Evolutionary conservation across 2,329 filamentous ascomycete species (phyloP).

Genomic region (Lachnellula suecica): DNA sequence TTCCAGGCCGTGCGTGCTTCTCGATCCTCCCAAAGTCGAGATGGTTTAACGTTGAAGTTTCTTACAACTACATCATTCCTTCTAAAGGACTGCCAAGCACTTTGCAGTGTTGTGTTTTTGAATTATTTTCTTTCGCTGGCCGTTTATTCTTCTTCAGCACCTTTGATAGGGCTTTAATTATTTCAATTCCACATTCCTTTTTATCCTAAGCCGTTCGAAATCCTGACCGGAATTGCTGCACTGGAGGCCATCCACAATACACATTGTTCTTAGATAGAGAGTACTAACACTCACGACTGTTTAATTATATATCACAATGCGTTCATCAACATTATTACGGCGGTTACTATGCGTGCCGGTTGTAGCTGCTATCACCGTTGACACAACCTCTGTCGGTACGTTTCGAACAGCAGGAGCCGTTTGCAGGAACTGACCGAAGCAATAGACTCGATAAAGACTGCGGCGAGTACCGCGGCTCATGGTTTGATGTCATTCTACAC

Average conservation of each 20-base stretch:
- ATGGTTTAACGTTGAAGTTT: not conserved
- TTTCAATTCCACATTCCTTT: conserved; percentile 6
- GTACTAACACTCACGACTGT: not conserved
- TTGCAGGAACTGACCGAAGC: not conserved
- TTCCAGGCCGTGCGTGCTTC: not conserved
- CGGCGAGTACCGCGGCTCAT: conserved; percentile 39
- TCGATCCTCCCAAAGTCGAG: not conserved
- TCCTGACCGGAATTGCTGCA: not conserved
- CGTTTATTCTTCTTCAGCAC: conserved; percentile 15
- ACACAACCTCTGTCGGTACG: conserved; percentile 27
- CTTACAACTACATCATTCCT: conserved; percentile 10
- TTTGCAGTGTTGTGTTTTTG: conserved; percentile 12
- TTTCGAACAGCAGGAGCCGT: not conserved
- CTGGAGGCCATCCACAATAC: not conserved
- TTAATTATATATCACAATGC: conserved; percentile 21
- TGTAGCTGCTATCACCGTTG: conserved; percentile 23
- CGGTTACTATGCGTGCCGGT: conserved; percentile 14
- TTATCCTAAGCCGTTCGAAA: not conserved
- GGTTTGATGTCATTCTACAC: conserved; percentile 51
- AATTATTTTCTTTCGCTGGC: conserved; percentile 15
- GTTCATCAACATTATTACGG: conserved; percentile 22
- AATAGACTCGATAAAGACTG: conserved; percentile 34
- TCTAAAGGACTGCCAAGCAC: conserved; percentile 19
- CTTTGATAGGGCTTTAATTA: conserved; percentile 29
- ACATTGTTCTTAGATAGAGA: not conserved